A percentile compares a stretch with the other conserved stretches of the same genome.
These are phyloP conservation scores for Paraconiothyrium sp. DNA, from an alignment of 2,329 filamentous ascomycete species.

Conservation along the genomic window DNA sequence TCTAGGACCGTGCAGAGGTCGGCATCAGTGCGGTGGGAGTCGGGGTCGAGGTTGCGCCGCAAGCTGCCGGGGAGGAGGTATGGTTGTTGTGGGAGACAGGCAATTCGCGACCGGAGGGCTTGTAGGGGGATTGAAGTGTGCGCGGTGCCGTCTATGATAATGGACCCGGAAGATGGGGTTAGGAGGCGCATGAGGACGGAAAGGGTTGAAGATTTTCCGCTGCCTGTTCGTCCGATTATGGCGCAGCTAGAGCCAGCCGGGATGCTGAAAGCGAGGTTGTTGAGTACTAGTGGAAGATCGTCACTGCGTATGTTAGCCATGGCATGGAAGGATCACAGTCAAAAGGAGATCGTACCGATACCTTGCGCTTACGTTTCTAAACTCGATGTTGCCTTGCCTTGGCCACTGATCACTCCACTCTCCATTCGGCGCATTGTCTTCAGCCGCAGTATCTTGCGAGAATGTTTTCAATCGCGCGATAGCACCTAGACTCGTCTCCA, in stretches of 20 bases:
- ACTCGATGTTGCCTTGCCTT: slow-evolving; percentile 46
- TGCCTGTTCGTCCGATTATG: slow-evolving; percentile 13
- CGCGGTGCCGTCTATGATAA: slow-evolving; percentile 53
- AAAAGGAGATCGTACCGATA: slow-evolving; percentile 31
- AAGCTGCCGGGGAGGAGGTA: slow-evolving; percentile 13
- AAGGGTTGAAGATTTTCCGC: slow-evolving; percentile 58
- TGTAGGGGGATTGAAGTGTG: slow-evolving; percentile 7
- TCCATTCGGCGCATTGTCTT: slow-evolving; percentile 43
- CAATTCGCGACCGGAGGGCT: slow-evolving; percentile 8
- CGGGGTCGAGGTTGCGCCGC: slow-evolving; percentile 10
- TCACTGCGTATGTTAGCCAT: slow-evolving; percentile 6
- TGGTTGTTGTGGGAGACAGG: slow-evolving; percentile 10
- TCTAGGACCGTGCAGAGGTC: slow-evolving; percentile 8
- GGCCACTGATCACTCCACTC: slow-evolving; percentile 28
- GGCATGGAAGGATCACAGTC: background rate
- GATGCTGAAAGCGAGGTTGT: slow-evolving; percentile 8
- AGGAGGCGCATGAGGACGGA: slow-evolving; percentile 57
- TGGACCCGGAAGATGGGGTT: slow-evolving; percentile 47
- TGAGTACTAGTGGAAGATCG: background rate
- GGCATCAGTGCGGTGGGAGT: background rate
- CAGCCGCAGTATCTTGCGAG: slow-evolving; percentile 50
- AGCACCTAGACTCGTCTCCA: slow-evolving; percentile 66
- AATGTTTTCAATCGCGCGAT: slow-evolving; percentile 62
- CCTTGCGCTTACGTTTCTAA: slow-evolving; percentile 44
- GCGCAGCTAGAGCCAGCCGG: slow-evolving; percentile 9